phyloP scores from a whole-genome alignment of 805 yeast genomes.

The Komagataella phaffii region DNA sequence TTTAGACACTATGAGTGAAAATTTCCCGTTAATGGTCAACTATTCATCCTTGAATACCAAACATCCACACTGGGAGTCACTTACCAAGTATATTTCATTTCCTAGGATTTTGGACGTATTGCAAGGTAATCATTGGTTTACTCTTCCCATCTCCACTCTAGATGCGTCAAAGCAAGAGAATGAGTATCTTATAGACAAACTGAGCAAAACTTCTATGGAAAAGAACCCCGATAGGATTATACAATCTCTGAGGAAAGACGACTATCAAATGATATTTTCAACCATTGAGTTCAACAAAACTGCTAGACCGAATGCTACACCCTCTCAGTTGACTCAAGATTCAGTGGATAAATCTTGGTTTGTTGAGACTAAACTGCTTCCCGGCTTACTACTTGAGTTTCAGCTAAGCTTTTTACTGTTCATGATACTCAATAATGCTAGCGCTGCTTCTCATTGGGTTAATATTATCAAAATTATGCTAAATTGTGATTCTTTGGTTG shows the following conservation, averaged over 20 bases:
- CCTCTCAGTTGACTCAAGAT: slow-evolving; percentile 31
- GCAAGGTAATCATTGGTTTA: slow-evolving; percentile 8
- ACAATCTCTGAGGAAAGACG: slow-evolving; percentile 14
- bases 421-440: slow-evolving; percentile 44
- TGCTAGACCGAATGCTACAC: slow-evolving; percentile 20
- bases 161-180: slow-evolving; percentile 39
- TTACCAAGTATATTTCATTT: slow-evolving; percentile 12
- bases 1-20: slow-evolving; percentile 1
- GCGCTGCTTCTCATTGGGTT: slow-evolving; percentile 56
- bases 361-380: slow-evolving; percentile 19
- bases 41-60: slow-evolving; percentile 7
- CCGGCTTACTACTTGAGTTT: slow-evolving; percentile 34
- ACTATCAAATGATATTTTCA: slow-evolving; percentile 25
- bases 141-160: slow-evolving; percentile 25
- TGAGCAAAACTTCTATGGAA: slow-evolving; percentile 9
- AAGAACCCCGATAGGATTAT: slow-evolving; percentile 12
- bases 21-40: slow-evolving; percentile 11
- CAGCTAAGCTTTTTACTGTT: slow-evolving; percentile 36
- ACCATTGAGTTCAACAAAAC: slow-evolving; percentile 26
- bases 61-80: slow-evolving; percentile 12
- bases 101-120: slow-evolving; percentile 14
- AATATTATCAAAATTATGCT: slow-evolving; percentile 29
- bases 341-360: slow-evolving; percentile 54
- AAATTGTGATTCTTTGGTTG: slow-evolving; percentile 18
- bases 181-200: slow-evolving; percentile 20